These are phyloP conservation scores for Phytophthora podocarpi DNA, from an alignment of 352 stramenopile species.

Conservation along the genomic window DNA sequence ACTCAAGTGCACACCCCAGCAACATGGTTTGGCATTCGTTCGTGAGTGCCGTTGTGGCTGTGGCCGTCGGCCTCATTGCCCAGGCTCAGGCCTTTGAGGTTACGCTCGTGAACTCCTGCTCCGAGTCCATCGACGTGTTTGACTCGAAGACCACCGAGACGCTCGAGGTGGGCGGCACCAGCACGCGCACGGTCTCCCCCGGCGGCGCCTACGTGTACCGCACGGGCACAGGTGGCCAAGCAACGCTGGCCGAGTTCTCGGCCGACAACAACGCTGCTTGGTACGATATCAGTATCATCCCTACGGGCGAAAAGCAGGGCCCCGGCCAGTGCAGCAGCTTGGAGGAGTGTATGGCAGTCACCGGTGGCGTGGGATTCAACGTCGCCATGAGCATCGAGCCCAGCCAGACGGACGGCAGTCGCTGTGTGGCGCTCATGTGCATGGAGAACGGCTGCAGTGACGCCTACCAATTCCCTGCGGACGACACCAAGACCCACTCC, in stretches of 20 bases:
- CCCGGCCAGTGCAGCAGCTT: slow-evolving; percentile 60
- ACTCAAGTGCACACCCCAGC: not conserved
- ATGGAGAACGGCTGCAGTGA: slow-evolving; percentile 60
- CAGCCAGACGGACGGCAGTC: slow-evolving; percentile 34
- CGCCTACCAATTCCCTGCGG: slow-evolving; percentile 71
- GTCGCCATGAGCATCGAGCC: slow-evolving; percentile 71
- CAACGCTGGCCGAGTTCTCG: slow-evolving; percentile 75
- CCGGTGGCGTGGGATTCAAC: slow-evolving; percentile 71
- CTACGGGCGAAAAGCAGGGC: slow-evolving; percentile 43
- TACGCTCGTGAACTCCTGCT: slow-evolving; percentile 58
- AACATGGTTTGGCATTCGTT: slow-evolving; percentile 39
- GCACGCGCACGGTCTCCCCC: slow-evolving; percentile 39
- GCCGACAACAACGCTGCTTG: slow-evolving; percentile 52
- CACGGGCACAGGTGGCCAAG: slow-evolving; percentile 49
- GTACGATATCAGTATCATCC: slow-evolving; percentile 86
- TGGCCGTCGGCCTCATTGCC: slow-evolving; percentile 26
- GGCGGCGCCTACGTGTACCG: slow-evolving; percentile 53
- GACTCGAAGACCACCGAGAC: slow-evolving; percentile 44
- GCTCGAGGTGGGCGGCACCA: slow-evolving; percentile 36
- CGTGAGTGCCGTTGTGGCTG: slow-evolving; percentile 27
- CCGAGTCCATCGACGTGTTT: slow-evolving; percentile 49
- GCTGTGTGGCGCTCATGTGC: slow-evolving; percentile 59
- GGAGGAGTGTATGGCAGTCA: slow-evolving; percentile 54
- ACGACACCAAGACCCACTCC: slow-evolving; percentile 73
- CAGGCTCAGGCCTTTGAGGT: slow-evolving; percentile 46